Base-by-base conservation (phyloP, 257 asterid genomes). In the Cruciata laevipes region DNA sequence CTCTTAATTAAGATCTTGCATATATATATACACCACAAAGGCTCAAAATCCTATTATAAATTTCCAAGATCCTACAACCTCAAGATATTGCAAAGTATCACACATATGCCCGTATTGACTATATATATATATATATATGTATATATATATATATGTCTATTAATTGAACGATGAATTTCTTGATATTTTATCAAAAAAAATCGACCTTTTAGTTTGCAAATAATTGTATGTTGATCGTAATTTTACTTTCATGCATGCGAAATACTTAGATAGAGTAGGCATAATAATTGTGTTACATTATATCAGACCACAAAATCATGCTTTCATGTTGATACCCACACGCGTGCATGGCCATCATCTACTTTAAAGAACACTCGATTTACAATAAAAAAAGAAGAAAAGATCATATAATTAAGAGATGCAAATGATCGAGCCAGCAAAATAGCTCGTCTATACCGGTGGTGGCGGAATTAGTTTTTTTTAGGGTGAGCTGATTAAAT, bases 221-320 rank as follows among this genome's bases (percentile, higher is more conserved):
- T 47, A 47, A 14, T 47, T 14, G 55, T 47, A 47, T 14, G 55
- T 47, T 47, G 55, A 47, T 47, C 55, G 55, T 7, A 16, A 20
- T 47, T 47, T 47, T 16, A n/a, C 55, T 16, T 47, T 47, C 55
- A 47, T 47, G 55, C 55, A 47, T 47, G 55, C 55, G 55, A 47
- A 17, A 47, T 14, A 47, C n/a, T 6, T 47, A 47, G 6, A 47
- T 0, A 4, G 55, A 47, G 55, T 68, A 51, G 69, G 80, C 85
- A 74, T 72, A 76, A 84, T 82, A 62, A 82, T 82, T 74, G 27
- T 80, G 85, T 62, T 77, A 74, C 78, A 61, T 70, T 76, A 70
- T 80, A 76, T 67, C 76, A 75, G n/a, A 72, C 72, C 71, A 78
- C 76, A 63, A 74, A 47, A 75, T 68, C 74, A 74, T 82, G 70